These are phyloP conservation scores for Harringtonia lauricola DNA, from an alignment of 2,329 filamentous ascomycete genomes.

Conservation along the genomic window DNA sequence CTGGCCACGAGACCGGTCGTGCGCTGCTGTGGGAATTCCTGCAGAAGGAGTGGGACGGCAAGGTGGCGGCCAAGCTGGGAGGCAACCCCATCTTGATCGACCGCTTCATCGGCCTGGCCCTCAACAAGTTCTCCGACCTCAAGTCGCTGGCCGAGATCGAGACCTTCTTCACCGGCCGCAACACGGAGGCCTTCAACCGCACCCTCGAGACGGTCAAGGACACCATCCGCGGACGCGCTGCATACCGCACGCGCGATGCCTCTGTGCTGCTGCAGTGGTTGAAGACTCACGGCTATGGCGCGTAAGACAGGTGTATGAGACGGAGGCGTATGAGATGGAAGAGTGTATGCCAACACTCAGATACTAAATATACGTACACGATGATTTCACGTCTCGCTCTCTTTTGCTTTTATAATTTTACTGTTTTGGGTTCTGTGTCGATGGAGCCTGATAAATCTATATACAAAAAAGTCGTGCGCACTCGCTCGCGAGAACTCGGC, in stretches of 20 bases:
- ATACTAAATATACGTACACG: too few species aligned
- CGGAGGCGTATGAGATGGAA: too few species aligned
- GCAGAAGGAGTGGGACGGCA: constrained; percentile 68
- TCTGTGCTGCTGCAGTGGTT: constrained; percentile 51
- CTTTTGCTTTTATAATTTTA: background rate
- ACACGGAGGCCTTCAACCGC: constrained; percentile 77
- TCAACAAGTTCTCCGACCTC: constrained; percentile 68
- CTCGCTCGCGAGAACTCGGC: too few species aligned
- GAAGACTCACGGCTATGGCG: constrained; percentile 4
- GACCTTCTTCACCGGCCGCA: constrained; percentile 75
- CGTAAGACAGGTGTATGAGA: too few species aligned
- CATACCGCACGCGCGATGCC: constrained; percentile 70
- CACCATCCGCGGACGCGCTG: constrained; percentile 71
- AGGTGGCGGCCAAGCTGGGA: constrained; percentile 55
- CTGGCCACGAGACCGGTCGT: constrained; percentile 63
- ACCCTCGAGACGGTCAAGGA: constrained; percentile 79
- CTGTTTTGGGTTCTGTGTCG: too few species aligned
- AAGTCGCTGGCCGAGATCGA: constrained; percentile 65
- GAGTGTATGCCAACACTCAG: too few species aligned
- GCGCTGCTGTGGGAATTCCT: constrained; percentile 74
- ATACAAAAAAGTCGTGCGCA: background rate
- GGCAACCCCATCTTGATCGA: constrained; percentile 81
- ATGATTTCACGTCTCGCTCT: too few species aligned
- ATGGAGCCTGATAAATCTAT: background rate
- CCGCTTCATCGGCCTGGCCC: constrained; percentile 68